Percentiles rank a stretch among this genome's conserved stretches.
Evolutionary conservation across 345 rosid species (phyloP).

Genomic region (Gossypium rotundifolium): DNA sequence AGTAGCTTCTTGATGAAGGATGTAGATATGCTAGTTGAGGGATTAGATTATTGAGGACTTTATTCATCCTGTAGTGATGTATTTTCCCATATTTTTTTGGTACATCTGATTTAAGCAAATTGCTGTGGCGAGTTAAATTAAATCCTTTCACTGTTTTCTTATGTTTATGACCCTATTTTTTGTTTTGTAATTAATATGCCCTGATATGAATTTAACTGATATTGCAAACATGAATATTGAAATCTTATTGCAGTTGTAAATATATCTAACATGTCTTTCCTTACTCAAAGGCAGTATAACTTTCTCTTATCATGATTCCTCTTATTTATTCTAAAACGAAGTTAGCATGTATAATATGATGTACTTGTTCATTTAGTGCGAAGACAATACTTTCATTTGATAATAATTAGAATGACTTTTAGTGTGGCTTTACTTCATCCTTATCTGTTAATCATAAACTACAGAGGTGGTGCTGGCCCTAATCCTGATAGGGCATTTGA

Average conservation of each 20-base stretch:
- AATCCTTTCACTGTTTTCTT: neutral
- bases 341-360: neutral
- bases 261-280: neutral
- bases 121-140: neutral
- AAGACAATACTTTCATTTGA: conserved; percentile 1
- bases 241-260: neutral
- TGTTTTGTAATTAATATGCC: neutral
- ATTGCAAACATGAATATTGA: neutral
- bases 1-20: neutral
- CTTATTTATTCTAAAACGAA: neutral
- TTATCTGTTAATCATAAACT: conserved; percentile 3
- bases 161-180: neutral
- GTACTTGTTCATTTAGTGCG: neutral
- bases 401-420: neutral
- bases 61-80: neutral
- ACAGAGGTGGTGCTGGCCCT: conserved; percentile 28
- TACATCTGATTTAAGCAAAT: neutral
- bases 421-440: neutral
- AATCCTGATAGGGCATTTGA: conserved; percentile 24
- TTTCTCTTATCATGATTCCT: neutral
- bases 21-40: neutral
- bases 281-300: neutral
- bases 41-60: neutral
- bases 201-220: neutral
- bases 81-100: neutral